phyloP scores from a whole-genome alignment of 2,329 filamentous ascomycete species.

The Pezicula radicicola region DNA sequence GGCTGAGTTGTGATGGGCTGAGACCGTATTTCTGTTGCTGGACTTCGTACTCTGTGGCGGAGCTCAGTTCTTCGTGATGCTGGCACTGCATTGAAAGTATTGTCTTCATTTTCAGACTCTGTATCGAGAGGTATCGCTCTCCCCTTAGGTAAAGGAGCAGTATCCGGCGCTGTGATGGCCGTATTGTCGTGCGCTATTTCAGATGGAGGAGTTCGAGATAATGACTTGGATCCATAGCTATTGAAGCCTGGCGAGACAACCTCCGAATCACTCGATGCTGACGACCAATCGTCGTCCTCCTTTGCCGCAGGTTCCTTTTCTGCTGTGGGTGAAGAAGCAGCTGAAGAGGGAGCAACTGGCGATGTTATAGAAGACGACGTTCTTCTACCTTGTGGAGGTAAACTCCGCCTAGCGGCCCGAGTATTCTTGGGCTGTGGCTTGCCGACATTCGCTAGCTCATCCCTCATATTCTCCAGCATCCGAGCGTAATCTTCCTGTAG shows the following conservation, averaged over 20 bases:
- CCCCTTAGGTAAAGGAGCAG: background rate
- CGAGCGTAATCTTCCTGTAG: slow-evolving; percentile 23
- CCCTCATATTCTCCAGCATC: slow-evolving; percentile 25
- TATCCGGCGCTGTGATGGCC: background rate
- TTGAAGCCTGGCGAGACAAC: slow-evolving; percentile 10
- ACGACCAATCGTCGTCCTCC: slow-evolving; percentile 21
- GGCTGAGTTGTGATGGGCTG: too few species aligned
- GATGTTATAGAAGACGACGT: background rate
- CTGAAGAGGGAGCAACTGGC: background rate
- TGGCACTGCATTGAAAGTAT: background rate
- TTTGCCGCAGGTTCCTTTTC: background rate
- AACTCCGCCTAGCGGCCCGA: slow-evolving; percentile 6
- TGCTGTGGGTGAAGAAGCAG: background rate
- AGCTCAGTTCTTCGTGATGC: background rate
- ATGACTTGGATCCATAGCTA: slow-evolving; percentile 15
- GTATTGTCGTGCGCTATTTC: slow-evolving; percentile 2
- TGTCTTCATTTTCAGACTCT: background rate
- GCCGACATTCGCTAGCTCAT: slow-evolving; percentile 24
- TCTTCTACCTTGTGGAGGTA: slow-evolving; percentile 5
- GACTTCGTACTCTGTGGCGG: slow-evolving; percentile 1
- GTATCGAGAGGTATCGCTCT: background rate
- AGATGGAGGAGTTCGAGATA: slow-evolving; percentile 17
- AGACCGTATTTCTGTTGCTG: too few species aligned
- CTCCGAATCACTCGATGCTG: slow-evolving; percentile 16
- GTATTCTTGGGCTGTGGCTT: slow-evolving; percentile 13